phyloP scores from a whole-genome alignment of 352 stramenopile species.

The Phytophthora citricola region DNA sequence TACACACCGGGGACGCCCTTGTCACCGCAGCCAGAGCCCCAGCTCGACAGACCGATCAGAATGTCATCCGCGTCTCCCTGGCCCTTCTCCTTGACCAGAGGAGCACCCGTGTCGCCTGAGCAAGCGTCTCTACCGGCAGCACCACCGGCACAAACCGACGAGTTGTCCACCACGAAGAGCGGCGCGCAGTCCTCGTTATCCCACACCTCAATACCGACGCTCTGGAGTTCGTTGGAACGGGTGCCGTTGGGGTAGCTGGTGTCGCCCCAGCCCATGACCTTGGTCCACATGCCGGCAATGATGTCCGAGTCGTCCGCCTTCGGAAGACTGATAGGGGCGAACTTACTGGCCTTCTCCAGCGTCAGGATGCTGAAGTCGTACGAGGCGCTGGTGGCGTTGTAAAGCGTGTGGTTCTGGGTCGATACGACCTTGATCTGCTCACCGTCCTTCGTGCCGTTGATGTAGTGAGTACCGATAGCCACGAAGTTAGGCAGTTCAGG shows the following conservation, averaged over 20 bases:
- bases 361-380: conserved; percentile 51
- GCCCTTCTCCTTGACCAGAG: conserved; percentile 34
- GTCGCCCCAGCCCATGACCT: conserved; percentile 41
- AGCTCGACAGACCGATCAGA: conserved; percentile 53
- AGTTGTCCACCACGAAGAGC: conserved; percentile 30
- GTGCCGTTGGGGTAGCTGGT: conserved; percentile 26
- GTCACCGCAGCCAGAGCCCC: conserved; percentile 48
- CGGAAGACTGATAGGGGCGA: conserved; percentile 36
- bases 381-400: conserved; percentile 1
- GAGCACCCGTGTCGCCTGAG: conserved; percentile 53
- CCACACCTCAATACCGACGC: conserved; percentile 45
- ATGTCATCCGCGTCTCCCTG: conserved; percentile 20
- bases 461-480: conserved; percentile 23
- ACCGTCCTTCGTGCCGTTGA: conserved; percentile 27
- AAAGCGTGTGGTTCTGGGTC: conserved; percentile 11
- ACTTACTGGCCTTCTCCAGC: conserved; percentile 40
- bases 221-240: conserved; percentile 28
- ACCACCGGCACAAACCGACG: conserved; percentile 55
- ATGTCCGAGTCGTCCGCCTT: conserved; percentile 33
- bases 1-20: conserved; percentile 47
- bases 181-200: conserved; percentile 38
- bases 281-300: conserved; percentile 32
- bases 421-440: conserved; percentile 20
- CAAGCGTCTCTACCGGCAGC: conserved; percentile 28
- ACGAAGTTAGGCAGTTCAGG: conserved; percentile 3